Base-by-base conservation (phyloP, 345 rosid species). In the Alliaria petiolata region DNA sequence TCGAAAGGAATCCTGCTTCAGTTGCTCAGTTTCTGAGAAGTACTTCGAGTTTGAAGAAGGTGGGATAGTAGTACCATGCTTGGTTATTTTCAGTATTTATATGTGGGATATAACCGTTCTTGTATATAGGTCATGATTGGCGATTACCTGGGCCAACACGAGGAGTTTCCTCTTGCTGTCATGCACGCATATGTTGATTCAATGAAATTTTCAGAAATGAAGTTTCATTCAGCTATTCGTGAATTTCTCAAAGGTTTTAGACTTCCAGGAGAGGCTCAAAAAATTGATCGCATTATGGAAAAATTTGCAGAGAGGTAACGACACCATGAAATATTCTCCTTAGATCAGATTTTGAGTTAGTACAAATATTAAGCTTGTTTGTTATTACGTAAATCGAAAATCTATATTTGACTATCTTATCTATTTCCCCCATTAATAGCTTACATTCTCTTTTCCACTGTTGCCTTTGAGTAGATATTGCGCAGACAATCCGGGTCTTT, bases 251-350 rank as follows among this genome's bases (percentile, higher is more conserved):
- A 89, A 74, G 95, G 95, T 46, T 95, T 95, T 83, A 83, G 95
- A 77, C 98, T 95, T 79, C 99, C 99, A 35, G 97, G 99, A 58
- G 99, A 95, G 76, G 99, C 99, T 66, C 98, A 95, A 82, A 95
- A 95, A 86, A 91, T 95, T 72, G 99, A 95, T 77, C 95, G 99
- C 57, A 88, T 95, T 35, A 95, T 91, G 95, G 99, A 95, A 77
- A 95, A 95, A 70, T 95, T 95, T 81, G 99, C 99, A 65, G 98
- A 95, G 81, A 86, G 99, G 99, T 95, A 84, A 69, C 59, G 33
- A 12, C 13, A 19, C 46, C 64, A 28, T 63, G 53, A 19, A 10
- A 57, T 46, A 28, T 55, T 45, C 20, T 63, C 45, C 53, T 6
- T 49, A 5, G 17, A 30, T 39, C 39, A 33, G 40, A 25, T 44